phyloP scores from a whole-genome alignment of 768 basidiomycete genomes.

The Mycena sanguinolenta region DNA sequence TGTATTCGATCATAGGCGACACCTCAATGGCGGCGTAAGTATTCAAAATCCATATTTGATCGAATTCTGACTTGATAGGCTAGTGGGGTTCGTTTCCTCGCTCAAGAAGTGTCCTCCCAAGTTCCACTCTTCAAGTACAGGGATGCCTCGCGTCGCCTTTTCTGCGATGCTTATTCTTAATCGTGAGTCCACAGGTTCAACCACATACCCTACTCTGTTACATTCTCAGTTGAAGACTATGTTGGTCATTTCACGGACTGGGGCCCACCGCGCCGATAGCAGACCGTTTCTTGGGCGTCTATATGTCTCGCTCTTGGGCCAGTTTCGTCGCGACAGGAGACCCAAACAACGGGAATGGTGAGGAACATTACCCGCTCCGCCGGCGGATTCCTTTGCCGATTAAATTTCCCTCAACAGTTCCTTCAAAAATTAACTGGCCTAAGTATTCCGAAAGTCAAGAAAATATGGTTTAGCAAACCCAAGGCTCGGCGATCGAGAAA shows the following conservation, averaged over 20 bases:
- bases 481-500: constrained; percentile 29
- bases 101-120: constrained; percentile 20
- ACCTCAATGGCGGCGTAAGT: constrained; percentile 27
- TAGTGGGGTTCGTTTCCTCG: constrained; percentile 33
- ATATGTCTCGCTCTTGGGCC: constrained; percentile 35
- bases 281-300: constrained; percentile 32
- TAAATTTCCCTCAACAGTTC: constrained; percentile 9
- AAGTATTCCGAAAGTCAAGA: constrained; percentile 26
- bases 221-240: too few relatives aligned
- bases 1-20: constrained; percentile 26
- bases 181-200: too few relatives aligned
- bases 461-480: constrained; percentile 35
- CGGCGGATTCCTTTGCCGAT: not conserved
- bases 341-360: constrained; percentile 34
- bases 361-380: not conserved
- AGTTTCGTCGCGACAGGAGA: constrained; percentile 36
- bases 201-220: constrained; percentile 30
- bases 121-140: constrained; percentile 35
- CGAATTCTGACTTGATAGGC: not conserved
- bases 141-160: not conserved
- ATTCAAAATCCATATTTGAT: not conserved
- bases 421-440: too few relatives aligned
- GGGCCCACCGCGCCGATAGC: constrained; percentile 29
- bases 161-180: too few relatives aligned
- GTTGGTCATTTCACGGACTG: constrained; percentile 34